Evolutionary conservation across 1,139 yeast genomes (phyloP).

Genomic region (Saccharomycopsis crataegensis): DNA sequence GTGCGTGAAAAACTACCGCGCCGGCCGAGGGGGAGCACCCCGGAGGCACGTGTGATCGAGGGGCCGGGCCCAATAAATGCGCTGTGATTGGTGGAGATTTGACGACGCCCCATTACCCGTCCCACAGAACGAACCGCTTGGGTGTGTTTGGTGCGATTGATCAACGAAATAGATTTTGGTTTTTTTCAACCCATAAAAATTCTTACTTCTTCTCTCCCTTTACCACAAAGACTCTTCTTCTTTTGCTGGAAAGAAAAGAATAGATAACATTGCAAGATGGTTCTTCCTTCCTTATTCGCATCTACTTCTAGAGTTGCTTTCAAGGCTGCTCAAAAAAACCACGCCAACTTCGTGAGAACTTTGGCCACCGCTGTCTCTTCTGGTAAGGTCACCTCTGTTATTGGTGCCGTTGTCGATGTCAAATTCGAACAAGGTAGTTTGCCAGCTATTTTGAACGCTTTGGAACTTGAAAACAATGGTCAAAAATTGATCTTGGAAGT

Average conservation of each 20-base stretch:
- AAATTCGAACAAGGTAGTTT: slow-evolving; percentile 96
- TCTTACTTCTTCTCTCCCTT: not conserved
- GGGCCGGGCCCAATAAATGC: too few species aligned
- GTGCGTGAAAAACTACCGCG: too few species aligned
- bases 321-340: slow-evolving; percentile 81
- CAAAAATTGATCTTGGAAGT: slow-evolving; percentile 87
- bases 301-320: slow-evolving; percentile 84
- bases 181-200: not conserved
- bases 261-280: slow-evolving; percentile 34
- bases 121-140: not conserved
- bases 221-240: not conserved
- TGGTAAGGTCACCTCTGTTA: slow-evolving; percentile 96
- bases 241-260: not conserved
- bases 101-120: not conserved
- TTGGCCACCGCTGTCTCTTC: slow-evolving; percentile 77
- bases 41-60: too few species aligned
- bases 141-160: not conserved
- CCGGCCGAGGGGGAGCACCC: too few species aligned
- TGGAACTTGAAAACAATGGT: slow-evolving; percentile 68
- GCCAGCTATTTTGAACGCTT: slow-evolving; percentile 96
- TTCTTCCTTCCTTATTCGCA: slow-evolving; percentile 88
- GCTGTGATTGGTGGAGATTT: not conserved
- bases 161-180: too few species aligned
- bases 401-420: slow-evolving; percentile 99
- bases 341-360: slow-evolving; percentile 62